Conservation (phyloP, 106 monocot species). For the Gastrodia elata region DNA sequence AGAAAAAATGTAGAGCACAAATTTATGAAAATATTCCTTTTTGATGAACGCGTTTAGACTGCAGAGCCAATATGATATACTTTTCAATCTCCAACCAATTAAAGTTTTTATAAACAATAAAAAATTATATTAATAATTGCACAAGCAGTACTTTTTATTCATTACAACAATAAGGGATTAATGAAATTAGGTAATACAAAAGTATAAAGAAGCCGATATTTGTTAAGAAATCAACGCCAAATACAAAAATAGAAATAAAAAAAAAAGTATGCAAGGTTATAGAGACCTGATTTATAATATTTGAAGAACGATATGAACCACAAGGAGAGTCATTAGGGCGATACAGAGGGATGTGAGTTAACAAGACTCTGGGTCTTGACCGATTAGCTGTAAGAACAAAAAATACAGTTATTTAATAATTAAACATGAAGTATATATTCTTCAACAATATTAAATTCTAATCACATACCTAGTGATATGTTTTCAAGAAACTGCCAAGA, state of each 20-base stretch:
- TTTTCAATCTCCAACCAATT: background rate
- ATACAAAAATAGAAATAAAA: background rate
- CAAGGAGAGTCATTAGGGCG: slow-evolving; percentile 74
- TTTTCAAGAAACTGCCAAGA: slow-evolving; percentile 80
- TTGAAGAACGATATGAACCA: slow-evolving; percentile 60
- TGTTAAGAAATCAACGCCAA: background rate
- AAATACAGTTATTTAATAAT: background rate
- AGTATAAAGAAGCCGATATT: background rate
- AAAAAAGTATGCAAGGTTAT: background rate
- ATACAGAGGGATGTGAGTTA: slow-evolving; percentile 92
- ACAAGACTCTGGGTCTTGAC: slow-evolving; percentile 57
- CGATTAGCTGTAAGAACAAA: slow-evolving; percentile 19
- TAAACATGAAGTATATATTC: background rate
- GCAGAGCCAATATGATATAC: background rate
- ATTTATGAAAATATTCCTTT: background rate
- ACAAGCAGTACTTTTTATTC: background rate
- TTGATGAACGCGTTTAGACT: background rate
- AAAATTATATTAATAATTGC: background rate
- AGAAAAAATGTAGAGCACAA: slow-evolving; percentile 9
- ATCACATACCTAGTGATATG: slow-evolving; percentile 48
- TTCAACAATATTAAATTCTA: background rate
- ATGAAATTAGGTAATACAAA: background rate
- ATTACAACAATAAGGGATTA: background rate
- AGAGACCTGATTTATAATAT: slow-evolving; percentile 80
- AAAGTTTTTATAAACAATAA: background rate